Percentiles rank a stretch among this genome's conserved stretches.
Conservation (phyloP, 2,329 filamentous ascomycete species). For the Penicillium sp. region DNA sequence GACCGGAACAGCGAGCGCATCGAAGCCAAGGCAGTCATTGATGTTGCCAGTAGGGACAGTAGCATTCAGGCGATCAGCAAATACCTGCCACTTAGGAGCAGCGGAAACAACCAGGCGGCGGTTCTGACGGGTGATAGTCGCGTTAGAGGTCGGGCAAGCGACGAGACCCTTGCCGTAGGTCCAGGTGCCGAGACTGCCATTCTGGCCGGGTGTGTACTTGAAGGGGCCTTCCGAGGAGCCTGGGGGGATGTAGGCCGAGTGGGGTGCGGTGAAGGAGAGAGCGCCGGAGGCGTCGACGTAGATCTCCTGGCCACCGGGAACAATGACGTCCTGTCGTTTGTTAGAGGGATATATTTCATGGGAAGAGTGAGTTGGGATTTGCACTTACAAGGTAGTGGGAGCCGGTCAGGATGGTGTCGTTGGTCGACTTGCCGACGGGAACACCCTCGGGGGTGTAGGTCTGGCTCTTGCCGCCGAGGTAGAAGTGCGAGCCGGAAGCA, state of each 20-base stretch:
- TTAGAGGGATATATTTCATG: conserved; percentile 25
- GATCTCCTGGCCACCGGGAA: conserved; percentile 66
- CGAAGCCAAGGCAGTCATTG: conserved; percentile 43
- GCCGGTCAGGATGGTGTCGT: conserved; percentile 51
- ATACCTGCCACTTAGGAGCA: conserved; percentile 42
- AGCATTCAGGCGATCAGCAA: conserved; percentile 41
- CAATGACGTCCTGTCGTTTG: conserved; percentile 49
- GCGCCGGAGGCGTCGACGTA: conserved; percentile 60
- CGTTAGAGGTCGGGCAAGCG: conserved; percentile 40
- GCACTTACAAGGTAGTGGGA: conserved; percentile 40
- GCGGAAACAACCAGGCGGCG: conserved; percentile 15
- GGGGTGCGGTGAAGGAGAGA: conserved; percentile 60
- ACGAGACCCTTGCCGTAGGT: conserved; percentile 44
- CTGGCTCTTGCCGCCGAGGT: conserved; percentile 50
- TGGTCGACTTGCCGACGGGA: conserved; percentile 48
- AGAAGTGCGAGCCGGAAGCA: conserved; percentile 53
- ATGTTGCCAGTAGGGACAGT: conserved; percentile 43
- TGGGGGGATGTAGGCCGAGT: conserved; percentile 56
- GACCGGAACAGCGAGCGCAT: conserved; percentile 35
- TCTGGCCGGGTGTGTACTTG: conserved; percentile 35
- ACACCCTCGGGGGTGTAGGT: conserved; percentile 54
- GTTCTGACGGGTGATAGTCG: conserved; percentile 10
- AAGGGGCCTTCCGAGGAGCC: conserved; percentile 59
- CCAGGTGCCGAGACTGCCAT: conserved; percentile 29
- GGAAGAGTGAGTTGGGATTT: conserved; percentile 6